phyloP scores from a whole-genome alignment of 306 rosid species.

The Quillaja saponaria region DNA sequence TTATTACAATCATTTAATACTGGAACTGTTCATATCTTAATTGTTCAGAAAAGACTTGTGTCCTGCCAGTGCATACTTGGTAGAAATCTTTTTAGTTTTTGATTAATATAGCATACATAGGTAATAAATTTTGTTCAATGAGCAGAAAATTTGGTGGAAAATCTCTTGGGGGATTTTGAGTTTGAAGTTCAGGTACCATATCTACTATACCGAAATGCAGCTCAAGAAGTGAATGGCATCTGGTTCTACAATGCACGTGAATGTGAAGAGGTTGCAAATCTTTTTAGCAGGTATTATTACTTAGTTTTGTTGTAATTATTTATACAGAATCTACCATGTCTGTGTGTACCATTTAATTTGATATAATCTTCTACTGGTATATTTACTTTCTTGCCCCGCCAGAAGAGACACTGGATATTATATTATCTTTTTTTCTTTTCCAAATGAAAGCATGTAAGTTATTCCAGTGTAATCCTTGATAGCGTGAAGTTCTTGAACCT shows the following conservation, averaged over 20 bases:
- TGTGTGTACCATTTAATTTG: neutral
- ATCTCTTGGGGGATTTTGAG: slow-evolving; percentile 65
- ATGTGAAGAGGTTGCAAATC: slow-evolving; percentile 67
- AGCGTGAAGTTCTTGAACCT: no score
- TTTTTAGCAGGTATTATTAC: slow-evolving; percentile 54
- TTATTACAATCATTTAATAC: slow-evolving; percentile 3
- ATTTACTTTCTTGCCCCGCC: no score
- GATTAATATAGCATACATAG: slow-evolving; percentile 13
- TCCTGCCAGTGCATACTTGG: slow-evolving; percentile 18
- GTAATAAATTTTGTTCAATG: no score
- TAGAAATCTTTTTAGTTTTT: slow-evolving; percentile 22
- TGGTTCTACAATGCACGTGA: slow-evolving; percentile 62
- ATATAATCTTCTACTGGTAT: neutral
- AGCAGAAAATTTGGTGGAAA: slow-evolving; percentile 69
- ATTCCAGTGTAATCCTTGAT: neutral
- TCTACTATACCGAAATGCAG: slow-evolving; percentile 62
- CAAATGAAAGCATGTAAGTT: neutral
- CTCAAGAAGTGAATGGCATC: slow-evolving; percentile 69
- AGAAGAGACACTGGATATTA: no score
- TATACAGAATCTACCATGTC: neutral
- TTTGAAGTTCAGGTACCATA: slow-evolving; percentile 64
- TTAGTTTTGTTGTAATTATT: neutral
- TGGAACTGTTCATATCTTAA: slow-evolving; percentile 3
- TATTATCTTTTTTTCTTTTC: no score
- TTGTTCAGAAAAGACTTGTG: slow-evolving; percentile 14